A percentile compares a stretch with the other conserved stretches of the same genome.
Conservation (phyloP, 371 early-diverging fungal species). For the Mucor velutinosus region DNA sequence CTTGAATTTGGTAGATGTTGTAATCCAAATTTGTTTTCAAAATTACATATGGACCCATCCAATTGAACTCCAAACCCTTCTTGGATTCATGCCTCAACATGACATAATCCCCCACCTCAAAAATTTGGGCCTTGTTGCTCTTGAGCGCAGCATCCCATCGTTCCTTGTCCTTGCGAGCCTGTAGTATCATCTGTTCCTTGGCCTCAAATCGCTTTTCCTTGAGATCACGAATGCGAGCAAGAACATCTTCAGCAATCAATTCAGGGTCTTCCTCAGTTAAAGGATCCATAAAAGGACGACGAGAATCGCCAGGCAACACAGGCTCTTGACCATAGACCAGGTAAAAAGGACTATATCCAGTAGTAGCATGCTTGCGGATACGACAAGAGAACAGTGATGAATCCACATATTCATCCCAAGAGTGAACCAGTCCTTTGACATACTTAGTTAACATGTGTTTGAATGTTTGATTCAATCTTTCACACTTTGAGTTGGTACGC, state of each 20-base stretch:
- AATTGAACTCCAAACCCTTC: conserved; percentile 9
- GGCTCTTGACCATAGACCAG: conserved; percentile 24
- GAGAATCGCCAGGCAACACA: conserved; percentile 13
- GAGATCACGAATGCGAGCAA: background rate
- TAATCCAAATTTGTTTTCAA: conserved; percentile 1
- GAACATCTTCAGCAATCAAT: background rate
- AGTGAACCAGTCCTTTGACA: background rate
- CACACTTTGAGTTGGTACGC: conserved; percentile 18
- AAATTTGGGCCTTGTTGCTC: background rate
- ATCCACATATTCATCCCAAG: conserved; percentile 17
- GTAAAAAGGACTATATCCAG: conserved; percentile 18
- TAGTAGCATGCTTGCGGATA: conserved; percentile 6
- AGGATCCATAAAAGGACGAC: conserved; percentile 7
- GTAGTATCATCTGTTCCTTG: background rate
- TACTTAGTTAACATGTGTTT: conserved; percentile 14
- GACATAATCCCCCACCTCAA: conserved; percentile 7
- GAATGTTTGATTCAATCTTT: conserved; percentile 15
- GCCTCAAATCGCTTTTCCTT: background rate
- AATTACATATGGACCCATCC: conserved; percentile 4
- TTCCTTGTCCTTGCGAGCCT: conserved; percentile 16
- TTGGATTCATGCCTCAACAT: conserved; percentile 2
- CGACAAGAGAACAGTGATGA: conserved; percentile 12
- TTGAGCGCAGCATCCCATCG: conserved; percentile 20
- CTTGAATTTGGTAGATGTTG: conserved; percentile 1
- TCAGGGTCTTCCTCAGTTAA: conserved; percentile 6